These are phyloP conservation scores for Sisymbrium irio DNA, from an alignment of 345 rosid species.

Conservation along the genomic window DNA sequence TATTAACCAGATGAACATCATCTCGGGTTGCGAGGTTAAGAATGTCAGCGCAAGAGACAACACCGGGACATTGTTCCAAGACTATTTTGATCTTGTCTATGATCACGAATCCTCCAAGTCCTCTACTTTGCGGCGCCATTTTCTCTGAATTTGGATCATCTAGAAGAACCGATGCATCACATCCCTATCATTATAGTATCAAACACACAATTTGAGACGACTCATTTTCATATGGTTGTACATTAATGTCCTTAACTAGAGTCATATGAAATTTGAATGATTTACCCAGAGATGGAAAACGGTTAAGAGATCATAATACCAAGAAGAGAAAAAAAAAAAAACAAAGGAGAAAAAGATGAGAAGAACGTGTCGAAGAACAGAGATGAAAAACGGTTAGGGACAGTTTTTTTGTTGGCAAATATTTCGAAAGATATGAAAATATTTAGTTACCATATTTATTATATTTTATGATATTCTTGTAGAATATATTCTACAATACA, in stretches of 20 bases:
- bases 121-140: conserved; percentile 57
- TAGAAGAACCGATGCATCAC: conserved; percentile 75
- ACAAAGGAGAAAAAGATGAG: no score
- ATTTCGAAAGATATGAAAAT: no score
- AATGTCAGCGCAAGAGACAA: conserved; percentile 83
- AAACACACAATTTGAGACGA: conserved; percentile 12
- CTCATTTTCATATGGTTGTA: background rate
- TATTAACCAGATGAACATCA: conserved; percentile 59
- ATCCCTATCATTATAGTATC: conserved; percentile 47
- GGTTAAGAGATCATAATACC: no score
- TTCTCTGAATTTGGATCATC: conserved; percentile 66
- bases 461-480: no score
- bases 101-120: conserved; percentile 56
- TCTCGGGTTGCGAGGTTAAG: conserved; percentile 84
- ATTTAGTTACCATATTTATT: no score
- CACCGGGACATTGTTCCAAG: conserved; percentile 65
- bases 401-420: no score
- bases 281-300: no score
- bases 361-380: no score
- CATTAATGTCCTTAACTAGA: background rate
- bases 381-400: no score
- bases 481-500: no score
- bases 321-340: no score
- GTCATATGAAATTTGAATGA: background rate
- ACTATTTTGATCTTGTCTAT: conserved; percentile 74